A percentile compares a stretch with the other conserved stretches of the same genome.
Evolutionary conservation across 1,139 yeast species (phyloP).

Genomic region (Pichia sp.): DNA sequence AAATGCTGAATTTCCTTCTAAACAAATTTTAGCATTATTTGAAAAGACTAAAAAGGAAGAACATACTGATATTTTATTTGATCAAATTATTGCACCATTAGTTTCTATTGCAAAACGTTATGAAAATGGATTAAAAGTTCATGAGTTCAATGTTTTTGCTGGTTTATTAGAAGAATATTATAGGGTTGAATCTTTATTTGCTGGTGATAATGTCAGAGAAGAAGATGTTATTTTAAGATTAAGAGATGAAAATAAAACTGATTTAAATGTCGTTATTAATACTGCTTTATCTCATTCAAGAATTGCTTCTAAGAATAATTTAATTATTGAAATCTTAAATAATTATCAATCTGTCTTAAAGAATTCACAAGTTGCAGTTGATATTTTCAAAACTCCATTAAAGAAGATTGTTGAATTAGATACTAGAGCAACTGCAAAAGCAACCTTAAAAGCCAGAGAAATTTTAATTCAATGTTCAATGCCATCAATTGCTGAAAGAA

Average conservation of each 20-base stretch:
- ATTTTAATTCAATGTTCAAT: slow-evolving; percentile 91
- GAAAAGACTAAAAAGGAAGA: slow-evolving; percentile 47
- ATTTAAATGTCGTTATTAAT: slow-evolving; percentile 64
- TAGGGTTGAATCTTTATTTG: slow-evolving; percentile 69
- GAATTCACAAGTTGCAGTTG: slow-evolving; percentile 64
- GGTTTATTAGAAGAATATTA: slow-evolving; percentile 64
- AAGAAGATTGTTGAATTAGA: slow-evolving; percentile 81
- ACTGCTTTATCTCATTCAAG: slow-evolving; percentile 84
- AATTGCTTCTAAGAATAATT: slow-evolving; percentile 87
- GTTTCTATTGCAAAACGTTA: slow-evolving; percentile 64
- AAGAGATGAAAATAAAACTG: slow-evolving; percentile 81
- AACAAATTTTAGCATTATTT: slow-evolving; percentile 60
- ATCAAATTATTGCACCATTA: slow-evolving; percentile 65
- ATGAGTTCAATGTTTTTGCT: slow-evolving; percentile 74
- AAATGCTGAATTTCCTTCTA: slow-evolving; percentile 87
- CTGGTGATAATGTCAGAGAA: slow-evolving; percentile 68
- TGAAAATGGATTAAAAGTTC: slow-evolving; percentile 69
- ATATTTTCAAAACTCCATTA: slow-evolving; percentile 62
- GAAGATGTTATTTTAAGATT: slow-evolving; percentile 80
- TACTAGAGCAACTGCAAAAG: slow-evolving; percentile 85
- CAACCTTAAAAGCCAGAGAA: slow-evolving; percentile 94
- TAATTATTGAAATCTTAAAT: slow-evolving; percentile 76
- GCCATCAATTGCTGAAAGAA: slow-evolving; percentile 93
- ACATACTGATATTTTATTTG: slow-evolving; percentile 40
- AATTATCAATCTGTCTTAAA: slow-evolving; percentile 65